Evolutionary conservation across 169 alveolate species (phyloP), one percentile per base, ranked within the genome.

Genomic region (Cryptosporidium canis): DNA sequence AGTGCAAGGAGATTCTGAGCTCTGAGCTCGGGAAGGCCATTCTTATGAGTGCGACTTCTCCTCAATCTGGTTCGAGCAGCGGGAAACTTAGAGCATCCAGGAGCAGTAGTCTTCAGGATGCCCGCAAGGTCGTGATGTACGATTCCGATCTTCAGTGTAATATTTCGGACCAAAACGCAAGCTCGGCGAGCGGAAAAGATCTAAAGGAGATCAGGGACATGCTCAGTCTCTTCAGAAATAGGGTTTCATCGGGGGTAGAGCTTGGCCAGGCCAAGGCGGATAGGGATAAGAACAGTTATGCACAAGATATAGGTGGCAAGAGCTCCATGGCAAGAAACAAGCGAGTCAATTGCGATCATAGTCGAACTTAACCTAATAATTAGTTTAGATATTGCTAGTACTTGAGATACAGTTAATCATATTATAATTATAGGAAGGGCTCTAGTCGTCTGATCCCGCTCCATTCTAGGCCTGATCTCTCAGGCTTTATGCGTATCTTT

Each of bases 31-130:
- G 65, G 4, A 58, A 77, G 8, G 45, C 31, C 9, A 31, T 43
- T 24, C 44, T 77, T 1, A 44, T 43, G 27, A 29, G 9, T 44
- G 21, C 53, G 6, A 21, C 37, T 24, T 21, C 53, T 3, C 18
- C 47, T 16, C 21, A 27, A 18, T 29, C 12, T 29, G 18, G 24
- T 33, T 21, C 31, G 3, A n/a, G 39, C 12, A 55, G 39, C 61
- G 71, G 71, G 8, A 77, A 77, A 6, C 58, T 77, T 7, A 53
- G 87, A 29, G 87, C 77, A 9, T 55, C 71, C 35, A 77, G 71
- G 16, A 58, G 14, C 29, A 58, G n/a, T 9, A 18, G 6, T 3
- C 33, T 55, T n/a, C 29, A 27, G 39, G 48, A 48, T 7, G 48
- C 55, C n/a, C 18, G 24, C 45, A 58, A 39, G 3, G 55, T 58